A percentile compares a stretch with the other conserved stretches of the same genome.
These are phyloP conservation scores for Apiotrichum akiyoshidainum DNA, from an alignment of 1,284 basidiomycete species.

Conservation along the genomic window DNA sequence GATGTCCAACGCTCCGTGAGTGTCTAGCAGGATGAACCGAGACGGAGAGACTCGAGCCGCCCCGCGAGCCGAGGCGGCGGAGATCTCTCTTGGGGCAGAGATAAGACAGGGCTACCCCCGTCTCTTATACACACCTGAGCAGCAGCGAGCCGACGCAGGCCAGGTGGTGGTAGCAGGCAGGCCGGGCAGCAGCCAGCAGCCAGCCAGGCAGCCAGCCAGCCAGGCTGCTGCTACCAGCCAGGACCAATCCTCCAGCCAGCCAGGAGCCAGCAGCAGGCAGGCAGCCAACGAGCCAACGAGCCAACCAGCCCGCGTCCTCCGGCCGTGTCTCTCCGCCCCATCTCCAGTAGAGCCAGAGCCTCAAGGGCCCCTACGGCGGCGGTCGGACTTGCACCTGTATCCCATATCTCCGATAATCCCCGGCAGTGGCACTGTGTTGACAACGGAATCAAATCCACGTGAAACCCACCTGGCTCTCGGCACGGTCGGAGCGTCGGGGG, in stretches of 20 bases:
- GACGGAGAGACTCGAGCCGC: too few species aligned
- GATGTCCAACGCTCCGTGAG: slow-evolving; percentile 93
- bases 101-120: too few species aligned
- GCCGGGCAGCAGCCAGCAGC: slow-evolving; percentile 3
- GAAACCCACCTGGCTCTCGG: too few species aligned
- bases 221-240: slow-evolving; percentile 1
- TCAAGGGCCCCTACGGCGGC: not conserved
- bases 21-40: slow-evolving; percentile 21
- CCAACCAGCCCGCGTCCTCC: too few species aligned
- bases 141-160: not conserved
- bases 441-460: not conserved
- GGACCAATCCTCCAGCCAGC: not conserved
- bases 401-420: slow-evolving; percentile 9
- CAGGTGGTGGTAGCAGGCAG: too few species aligned
- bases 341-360: not conserved
- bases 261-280: not conserved
- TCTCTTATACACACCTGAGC: not conserved
- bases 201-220: slow-evolving; percentile 4
- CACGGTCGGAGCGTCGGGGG: too few species aligned
- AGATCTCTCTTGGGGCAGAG: too few species aligned
- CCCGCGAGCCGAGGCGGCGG: too few species aligned
- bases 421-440: slow-evolving; percentile 13
- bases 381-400: not conserved
- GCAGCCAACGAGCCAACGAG: slow-evolving; percentile 1
- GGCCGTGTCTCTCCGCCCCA: not conserved